Base-by-base conservation (phyloP, 306 rosid genomes). In the Prunus kanzakura region DNA sequence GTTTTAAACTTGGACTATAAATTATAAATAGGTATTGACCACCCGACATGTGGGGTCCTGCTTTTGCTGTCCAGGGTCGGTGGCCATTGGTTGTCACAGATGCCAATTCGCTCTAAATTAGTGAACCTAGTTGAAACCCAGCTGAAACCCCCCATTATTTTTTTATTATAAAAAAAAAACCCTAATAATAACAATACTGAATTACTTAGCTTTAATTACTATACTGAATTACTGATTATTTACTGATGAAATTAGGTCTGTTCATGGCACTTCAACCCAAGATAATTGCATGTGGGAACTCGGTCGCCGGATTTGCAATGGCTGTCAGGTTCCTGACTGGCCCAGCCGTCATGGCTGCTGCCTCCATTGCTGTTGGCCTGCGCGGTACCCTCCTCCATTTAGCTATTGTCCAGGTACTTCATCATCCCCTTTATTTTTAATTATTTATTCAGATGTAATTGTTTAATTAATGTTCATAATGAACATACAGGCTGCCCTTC, bases 211-310 rank as follows among this genome's bases (percentile, higher is more conserved):
- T 46, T 9, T 46, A 46, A 9, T 10, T 47, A 38, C 15, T 47
- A 3, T 47, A 57, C 23, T 57, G 11, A 27, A 4, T 32, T 29
- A 4, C 46, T 77, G 49, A 38, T 45, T 4, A 67, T 71, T 60
- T 49, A 35, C 16, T 64, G 27, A 71, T 57, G 29, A n/a, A 16
- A 69, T 18, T 38, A 93, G 99, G 99, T 84, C 79, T 96, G 41
- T 96, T 96, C 70, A 96, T 96, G 99, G 99, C 97, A 4, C 97
- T 96, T 73, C 99, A 96, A 72, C 99, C 99, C 12, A 96, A 93
- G 86, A 87, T 96, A 61, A 96, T 96, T 62, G 99, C 99, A 1
- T 96, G 99, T 86, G 99, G 99, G 54, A 96, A 96, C 85, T 92
- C 99, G 0, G 89, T 92, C 56, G 99, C 98, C 10, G 60, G 89